Percentiles rank a stretch among this genome's conserved stretches.
Evolutionary conservation across 129 eudicot species (phyloP).

Genomic region (Glebionis coronaria): DNA sequence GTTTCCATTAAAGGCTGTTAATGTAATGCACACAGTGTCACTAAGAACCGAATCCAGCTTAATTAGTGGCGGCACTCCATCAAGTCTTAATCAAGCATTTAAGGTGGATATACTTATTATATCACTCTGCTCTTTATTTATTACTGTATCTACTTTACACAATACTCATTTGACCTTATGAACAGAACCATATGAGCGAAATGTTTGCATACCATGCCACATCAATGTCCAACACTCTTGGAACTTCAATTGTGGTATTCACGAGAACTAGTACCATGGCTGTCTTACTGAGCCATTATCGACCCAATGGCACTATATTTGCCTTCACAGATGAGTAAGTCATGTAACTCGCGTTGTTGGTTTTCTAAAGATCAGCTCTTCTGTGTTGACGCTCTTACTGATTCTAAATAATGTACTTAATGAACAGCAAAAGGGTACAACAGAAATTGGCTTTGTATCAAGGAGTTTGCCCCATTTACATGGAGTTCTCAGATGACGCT

Average conservation of each 20-base stretch:
- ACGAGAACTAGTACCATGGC: constrained; percentile 95
- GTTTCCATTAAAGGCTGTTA: constrained; percentile 95
- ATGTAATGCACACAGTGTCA: constrained; percentile 95
- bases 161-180: constrained; percentile 9
- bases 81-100: constrained; percentile 69
- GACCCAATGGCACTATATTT: constrained; percentile 93
- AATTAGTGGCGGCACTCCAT: constrained; percentile 53
- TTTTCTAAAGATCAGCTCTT: not conserved
- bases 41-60: constrained; percentile 91
- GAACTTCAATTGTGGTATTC: constrained; percentile 94
- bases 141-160: no score
- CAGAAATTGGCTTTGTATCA: constrained; percentile 93
- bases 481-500: constrained; percentile 84
- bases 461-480: constrained; percentile 90
- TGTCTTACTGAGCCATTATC: constrained; percentile 79
- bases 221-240: constrained; percentile 96
- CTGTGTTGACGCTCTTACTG: constrained; percentile 8
- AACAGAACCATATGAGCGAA: constrained; percentile 97
- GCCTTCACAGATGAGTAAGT: constrained; percentile 98
- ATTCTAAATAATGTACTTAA: constrained; percentile 15
- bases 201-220: constrained; percentile 98
- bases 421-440: constrained; percentile 81
- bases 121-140: not conserved
- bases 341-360: not conserved
- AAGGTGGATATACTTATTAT: constrained; percentile 43